Evolutionary conservation across 495 filamentous ascomycete species (phyloP), one percentile per base, ranked within the genome.

Genomic region (Penicillium pancosmium): DNA sequence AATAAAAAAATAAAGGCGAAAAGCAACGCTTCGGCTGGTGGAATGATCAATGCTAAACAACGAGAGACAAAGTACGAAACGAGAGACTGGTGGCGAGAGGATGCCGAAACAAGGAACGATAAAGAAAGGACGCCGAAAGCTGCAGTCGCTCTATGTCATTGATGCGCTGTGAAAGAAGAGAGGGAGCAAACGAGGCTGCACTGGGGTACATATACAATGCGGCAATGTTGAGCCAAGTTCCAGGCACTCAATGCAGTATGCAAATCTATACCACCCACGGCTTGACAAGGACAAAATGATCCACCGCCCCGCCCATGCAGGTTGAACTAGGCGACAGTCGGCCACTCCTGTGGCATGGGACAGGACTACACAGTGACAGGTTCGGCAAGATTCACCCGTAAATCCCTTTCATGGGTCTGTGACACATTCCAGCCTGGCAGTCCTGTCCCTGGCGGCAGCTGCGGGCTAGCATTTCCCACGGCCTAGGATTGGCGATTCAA

Each of bases 11-110:
- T 54, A 51, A 60, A 59, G 21, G 56, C 36, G 48, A 59, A 56
- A 51, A 50, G 27, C 57, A 59, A 59, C 47, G 55, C 62, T 64
- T 34, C 25, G 56, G 44, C 52, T 50, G 47, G 50, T 49, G 52
- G 60, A 66, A 54, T 40, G 34, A 59, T 48, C 19, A 70, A 66
- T 63, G 47, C 57, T 68, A 66, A 50, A 62, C 33, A 67, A 66
- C 57, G 67, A 64, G 33, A 13, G 63, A 69, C 57, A 62, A 60
- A 18, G 67, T 57, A 65, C 62, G 59, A 64, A 72, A 72, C 61
- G 60, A 69, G 41, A 55, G 66, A 68, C 56, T 61, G 47, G 46
- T 18, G 57, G 59, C 43, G 33, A 59, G 15, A 54, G 49, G 47
- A 58, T 8, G 66, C 61, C 57, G 54, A 66, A 67, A 68, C 50